These are phyloP conservation scores for Lachancea nothofagi DNA, from an alignment of 805 yeast genomes.

Conservation along the genomic window DNA sequence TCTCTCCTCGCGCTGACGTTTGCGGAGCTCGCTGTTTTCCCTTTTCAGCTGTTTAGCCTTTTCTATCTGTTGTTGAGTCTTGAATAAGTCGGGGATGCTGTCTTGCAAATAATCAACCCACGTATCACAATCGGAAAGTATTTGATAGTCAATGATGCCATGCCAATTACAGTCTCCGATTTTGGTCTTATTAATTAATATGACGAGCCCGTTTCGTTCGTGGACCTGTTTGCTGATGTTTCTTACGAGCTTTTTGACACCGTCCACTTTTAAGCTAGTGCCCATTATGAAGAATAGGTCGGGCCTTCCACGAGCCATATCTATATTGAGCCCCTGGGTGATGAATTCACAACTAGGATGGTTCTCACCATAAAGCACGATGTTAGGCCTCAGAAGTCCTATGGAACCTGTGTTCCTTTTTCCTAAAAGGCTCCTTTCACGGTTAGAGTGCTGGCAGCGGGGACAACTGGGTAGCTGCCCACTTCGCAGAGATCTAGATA, in stretches of 20 bases:
- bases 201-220: slow-evolving; percentile 70
- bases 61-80: slow-evolving; percentile 41
- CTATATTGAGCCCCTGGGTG: slow-evolving; percentile 62
- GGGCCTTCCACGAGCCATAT: slow-evolving; percentile 55
- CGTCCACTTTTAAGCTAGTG: slow-evolving; percentile 86
- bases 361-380: slow-evolving; percentile 88
- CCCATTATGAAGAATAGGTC: slow-evolving; percentile 86
- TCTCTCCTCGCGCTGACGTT: slow-evolving; percentile 19
- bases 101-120: slow-evolving; percentile 57
- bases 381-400: slow-evolving; percentile 81
- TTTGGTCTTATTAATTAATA: slow-evolving; percentile 68
- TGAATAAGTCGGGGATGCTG: slow-evolving; percentile 58
- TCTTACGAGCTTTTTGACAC: slow-evolving; percentile 74
- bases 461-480: slow-evolving; percentile 79
- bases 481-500: slow-evolving; percentile 41
- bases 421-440: slow-evolving; percentile 57
- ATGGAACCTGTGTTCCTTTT: slow-evolving; percentile 65
- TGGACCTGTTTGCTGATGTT: slow-evolving; percentile 65
- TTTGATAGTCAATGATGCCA: slow-evolving; percentile 69
- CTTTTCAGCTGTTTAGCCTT: slow-evolving; percentile 26
- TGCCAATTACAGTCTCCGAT: slow-evolving; percentile 63
- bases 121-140: slow-evolving; percentile 73
- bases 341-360: slow-evolving; percentile 84
- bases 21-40: slow-evolving; percentile 31
- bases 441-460: slow-evolving; percentile 51